These are phyloP conservation scores for Pouteria campechiana DNA, from an alignment of 179 eudicot species.

Conservation along the genomic window DNA sequence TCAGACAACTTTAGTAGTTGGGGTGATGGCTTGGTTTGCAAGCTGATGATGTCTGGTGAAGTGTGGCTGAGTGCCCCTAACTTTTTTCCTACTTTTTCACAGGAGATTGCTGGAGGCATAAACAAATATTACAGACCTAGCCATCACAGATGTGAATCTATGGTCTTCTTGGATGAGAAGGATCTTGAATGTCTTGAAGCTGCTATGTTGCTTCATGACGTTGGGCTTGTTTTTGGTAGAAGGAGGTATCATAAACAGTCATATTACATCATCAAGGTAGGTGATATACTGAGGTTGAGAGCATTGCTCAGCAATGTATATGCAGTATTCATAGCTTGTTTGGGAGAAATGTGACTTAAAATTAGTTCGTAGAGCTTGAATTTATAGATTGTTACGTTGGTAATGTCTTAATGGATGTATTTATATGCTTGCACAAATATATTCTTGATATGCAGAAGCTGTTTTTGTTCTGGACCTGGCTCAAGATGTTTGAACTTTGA, in stretches of 20 bases:
- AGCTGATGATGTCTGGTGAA: background rate
- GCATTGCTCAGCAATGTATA: too few relatives aligned
- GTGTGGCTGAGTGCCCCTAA: background rate
- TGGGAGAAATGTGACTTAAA: too few relatives aligned
- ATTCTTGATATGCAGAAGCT: too few relatives aligned
- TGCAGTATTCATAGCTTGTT: too few relatives aligned
- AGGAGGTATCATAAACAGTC: constrained; percentile 69
- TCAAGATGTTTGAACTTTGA: too few relatives aligned
- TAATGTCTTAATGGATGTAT: too few relatives aligned
- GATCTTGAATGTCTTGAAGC: constrained; percentile 70
- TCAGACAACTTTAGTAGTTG: background rate
- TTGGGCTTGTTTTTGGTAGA: constrained; percentile 48
- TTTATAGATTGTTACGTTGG: too few relatives aligned
- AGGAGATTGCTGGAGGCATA: constrained; percentile 53
- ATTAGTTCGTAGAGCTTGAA: too few relatives aligned
- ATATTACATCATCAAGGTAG: constrained; percentile 46
- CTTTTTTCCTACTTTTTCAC: constrained; percentile 9
- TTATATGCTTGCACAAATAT: too few relatives aligned
- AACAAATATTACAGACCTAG: constrained; percentile 21
- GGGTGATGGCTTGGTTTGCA: background rate
- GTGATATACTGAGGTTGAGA: too few relatives aligned
- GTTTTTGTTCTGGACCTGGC: too few relatives aligned
- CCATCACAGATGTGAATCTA: constrained; percentile 6
- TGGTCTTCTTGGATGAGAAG: constrained; percentile 25
- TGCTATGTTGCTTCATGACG: constrained; percentile 68